Evolutionary conservation across 768 basidiomycete genomes (phyloP).

Genomic region (Naganishia onofrii): DNA sequence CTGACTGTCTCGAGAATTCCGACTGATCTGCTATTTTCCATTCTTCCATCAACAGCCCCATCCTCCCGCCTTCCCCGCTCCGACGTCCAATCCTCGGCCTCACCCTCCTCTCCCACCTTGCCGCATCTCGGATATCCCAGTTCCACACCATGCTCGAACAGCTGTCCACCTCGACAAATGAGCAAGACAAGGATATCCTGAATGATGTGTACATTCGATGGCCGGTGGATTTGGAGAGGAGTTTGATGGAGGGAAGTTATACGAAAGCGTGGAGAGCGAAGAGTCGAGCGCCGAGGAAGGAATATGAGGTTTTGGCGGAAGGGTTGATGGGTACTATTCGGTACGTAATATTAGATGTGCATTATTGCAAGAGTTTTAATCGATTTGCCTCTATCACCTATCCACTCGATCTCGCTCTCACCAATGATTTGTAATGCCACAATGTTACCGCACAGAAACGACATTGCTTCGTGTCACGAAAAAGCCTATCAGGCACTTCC

Average conservation of each 20-base stretch:
- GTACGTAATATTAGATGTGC: constrained; percentile 52
- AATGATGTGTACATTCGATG: constrained; percentile 48
- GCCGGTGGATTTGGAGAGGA: constrained; percentile 63
- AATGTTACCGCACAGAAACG: constrained; percentile 62
- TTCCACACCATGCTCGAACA: constrained; percentile 96
- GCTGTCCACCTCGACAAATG: constrained; percentile 52
- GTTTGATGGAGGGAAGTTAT: constrained; percentile 98
- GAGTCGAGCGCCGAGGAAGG: constrained; percentile 84
- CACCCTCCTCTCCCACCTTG: constrained; percentile 89
- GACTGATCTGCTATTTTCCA: neutral
- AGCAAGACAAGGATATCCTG: constrained; percentile 42
- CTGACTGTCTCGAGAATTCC: neutral
- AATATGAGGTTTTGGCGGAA: constrained; percentile 91
- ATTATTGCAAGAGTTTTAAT: neutral
- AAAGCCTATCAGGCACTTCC: constrained; percentile 88
- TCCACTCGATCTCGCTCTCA: too few species aligned
- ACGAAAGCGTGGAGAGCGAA: constrained; percentile 96
- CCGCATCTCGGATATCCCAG: constrained; percentile 85
- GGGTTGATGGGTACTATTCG: constrained; percentile 90
- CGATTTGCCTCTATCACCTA: too few species aligned
- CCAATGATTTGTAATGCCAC: neutral
- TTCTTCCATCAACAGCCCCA: constrained; percentile 56
- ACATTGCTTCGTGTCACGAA: constrained; percentile 96
- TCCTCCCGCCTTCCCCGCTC: constrained; percentile 76
- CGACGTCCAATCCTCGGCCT: constrained; percentile 87